Conservation (phyloP, 495 filamentous ascomycete genomes). For the Parmelia sp. region DNA sequence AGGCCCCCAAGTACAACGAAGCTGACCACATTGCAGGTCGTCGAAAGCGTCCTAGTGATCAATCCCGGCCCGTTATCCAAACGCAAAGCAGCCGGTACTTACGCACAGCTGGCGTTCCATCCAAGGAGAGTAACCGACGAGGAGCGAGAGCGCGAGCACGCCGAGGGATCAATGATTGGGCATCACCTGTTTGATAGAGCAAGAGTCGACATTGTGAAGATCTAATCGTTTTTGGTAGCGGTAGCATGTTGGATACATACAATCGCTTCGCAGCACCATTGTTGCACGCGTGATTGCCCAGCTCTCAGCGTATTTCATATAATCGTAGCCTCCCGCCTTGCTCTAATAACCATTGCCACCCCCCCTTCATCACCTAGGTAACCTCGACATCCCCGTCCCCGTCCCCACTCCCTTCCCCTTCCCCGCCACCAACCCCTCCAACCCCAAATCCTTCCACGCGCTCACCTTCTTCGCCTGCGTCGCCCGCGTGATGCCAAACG, state of each 20-base stretch:
- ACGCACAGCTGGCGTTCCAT: constrained; percentile 66
- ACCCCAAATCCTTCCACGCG: constrained; percentile 80
- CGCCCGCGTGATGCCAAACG: constrained; percentile 88
- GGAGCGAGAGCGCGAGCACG: constrained; percentile 38
- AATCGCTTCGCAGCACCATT: neutral
- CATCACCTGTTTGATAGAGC: constrained; percentile 76
- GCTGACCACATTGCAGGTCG: constrained; percentile 49
- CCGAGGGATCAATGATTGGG: constrained; percentile 48
- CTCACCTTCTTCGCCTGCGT: constrained; percentile 59
- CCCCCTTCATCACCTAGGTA: constrained; percentile 39
- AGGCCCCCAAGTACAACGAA: neutral
- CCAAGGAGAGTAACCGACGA: constrained; percentile 53
- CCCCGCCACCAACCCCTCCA: constrained; percentile 42
- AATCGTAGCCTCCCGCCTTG: too few relatives aligned
- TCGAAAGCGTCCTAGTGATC: constrained; percentile 77
- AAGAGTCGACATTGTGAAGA: constrained; percentile 77
- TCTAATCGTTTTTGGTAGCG: constrained; percentile 39
- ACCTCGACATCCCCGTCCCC: constrained; percentile 17
- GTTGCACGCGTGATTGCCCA: neutral
- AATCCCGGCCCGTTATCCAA: constrained; percentile 88
- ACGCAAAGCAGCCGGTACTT: constrained; percentile 70
- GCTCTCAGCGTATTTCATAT: neutral
- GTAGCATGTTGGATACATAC: constrained; percentile 1
- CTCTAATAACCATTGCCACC: neutral
- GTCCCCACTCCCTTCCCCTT: constrained; percentile 29